phyloP scores from a whole-genome alignment of 805 yeast genomes.

The Suhomyces kilbournensis region DNA sequence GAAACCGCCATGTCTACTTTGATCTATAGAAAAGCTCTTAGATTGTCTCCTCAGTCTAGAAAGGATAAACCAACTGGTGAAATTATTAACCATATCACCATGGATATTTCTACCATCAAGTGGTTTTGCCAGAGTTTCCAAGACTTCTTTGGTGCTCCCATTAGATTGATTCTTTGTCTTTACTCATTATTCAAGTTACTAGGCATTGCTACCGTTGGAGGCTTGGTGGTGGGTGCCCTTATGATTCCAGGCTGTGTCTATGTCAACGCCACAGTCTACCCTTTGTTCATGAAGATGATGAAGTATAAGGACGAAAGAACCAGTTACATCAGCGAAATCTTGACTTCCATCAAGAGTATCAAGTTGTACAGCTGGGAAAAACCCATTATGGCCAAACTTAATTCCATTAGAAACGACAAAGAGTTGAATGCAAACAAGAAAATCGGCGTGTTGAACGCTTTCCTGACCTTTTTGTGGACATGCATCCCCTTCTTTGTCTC shows the following conservation, averaged over 20 bases:
- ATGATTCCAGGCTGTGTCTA: constrained; percentile 31
- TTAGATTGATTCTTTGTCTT: constrained; percentile 25
- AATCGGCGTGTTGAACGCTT: constrained; percentile 33
- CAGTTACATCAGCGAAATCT: constrained; percentile 35
- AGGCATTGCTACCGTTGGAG: constrained; percentile 37
- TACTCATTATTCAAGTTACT: constrained; percentile 31
- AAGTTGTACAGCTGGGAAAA: constrained; percentile 43
- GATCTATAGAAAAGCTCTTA: constrained; percentile 27
- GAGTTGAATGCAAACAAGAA: constrained; percentile 27
- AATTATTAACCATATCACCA: constrained; percentile 30
- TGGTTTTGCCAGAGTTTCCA: constrained; percentile 15
- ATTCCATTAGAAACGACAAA: constrained; percentile 32
- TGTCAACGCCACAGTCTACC: constrained; percentile 24
- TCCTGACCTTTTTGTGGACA: constrained; percentile 34
- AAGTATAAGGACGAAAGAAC: constrained; percentile 37
- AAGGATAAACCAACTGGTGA: constrained; percentile 33
- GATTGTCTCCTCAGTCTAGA: constrained; percentile 30
- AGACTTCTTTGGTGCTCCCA: constrained; percentile 21
- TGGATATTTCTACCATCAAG: constrained; percentile 22
- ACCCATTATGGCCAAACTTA: constrained; percentile 35
- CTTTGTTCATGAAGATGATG: constrained; percentile 26
- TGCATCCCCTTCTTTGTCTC: constrained; percentile 38
- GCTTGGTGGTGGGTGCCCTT: constrained; percentile 28
- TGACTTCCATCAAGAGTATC: constrained; percentile 36
- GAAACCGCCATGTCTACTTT: constrained; percentile 21